Conservation (phyloP, 2,329 filamentous ascomycete species). For the Penicillium sp. region DNA sequence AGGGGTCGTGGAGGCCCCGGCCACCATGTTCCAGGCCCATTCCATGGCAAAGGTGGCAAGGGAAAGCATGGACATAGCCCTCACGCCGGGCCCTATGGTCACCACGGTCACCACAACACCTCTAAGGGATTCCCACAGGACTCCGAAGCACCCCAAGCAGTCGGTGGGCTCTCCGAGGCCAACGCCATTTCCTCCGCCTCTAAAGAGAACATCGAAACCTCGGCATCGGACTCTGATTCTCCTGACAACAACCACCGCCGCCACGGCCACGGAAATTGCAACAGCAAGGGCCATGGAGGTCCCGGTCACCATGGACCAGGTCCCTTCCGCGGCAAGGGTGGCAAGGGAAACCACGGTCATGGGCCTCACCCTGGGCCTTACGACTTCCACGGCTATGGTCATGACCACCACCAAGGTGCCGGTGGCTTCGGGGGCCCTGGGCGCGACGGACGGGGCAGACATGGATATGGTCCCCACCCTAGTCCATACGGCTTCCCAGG, state of each 20-base stretch:
- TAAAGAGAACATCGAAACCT: conserved; percentile 4
- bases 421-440: not conserved
- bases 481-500: conserved; percentile 8
- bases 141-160: not conserved
- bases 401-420: not conserved
- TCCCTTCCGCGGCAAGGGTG: not conserved
- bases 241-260: conserved; percentile 23
- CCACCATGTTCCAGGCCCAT: conserved; percentile 7
- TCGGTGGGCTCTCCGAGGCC: conserved; percentile 2
- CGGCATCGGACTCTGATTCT: conserved; percentile 11
- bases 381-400: not conserved
- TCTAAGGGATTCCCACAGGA: not conserved
- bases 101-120: not conserved
- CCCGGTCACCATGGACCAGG: conserved; percentile 12
- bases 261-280: conserved; percentile 19
- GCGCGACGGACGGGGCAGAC: not conserved
- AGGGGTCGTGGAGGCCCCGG: conserved; percentile 6
- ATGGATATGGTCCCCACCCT: conserved; percentile 1
- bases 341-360: not conserved
- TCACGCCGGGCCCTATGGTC: not conserved
- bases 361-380: not conserved
- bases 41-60: not conserved
- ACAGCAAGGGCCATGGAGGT: conserved; percentile 8
- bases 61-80: conserved; percentile 2
- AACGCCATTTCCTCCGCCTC: not conserved